A percentile compares a stretch with the other conserved stretches of the same genome.
phyloP scores from a whole-genome alignment of 1,139 yeast genomes.

The Hyphopichia burtonii region DNA sequence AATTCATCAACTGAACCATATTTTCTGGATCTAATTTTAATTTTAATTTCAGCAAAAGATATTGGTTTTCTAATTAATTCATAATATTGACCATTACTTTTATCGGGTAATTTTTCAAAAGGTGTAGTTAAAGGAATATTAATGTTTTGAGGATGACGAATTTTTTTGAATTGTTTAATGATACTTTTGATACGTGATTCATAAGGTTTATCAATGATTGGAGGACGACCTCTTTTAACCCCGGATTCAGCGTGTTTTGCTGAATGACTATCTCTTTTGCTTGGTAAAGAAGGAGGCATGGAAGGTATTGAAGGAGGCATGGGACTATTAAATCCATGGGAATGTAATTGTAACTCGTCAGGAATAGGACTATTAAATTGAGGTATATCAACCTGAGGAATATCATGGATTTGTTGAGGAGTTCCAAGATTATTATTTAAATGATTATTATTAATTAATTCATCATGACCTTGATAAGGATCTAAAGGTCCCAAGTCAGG shows the following conservation, averaged over 20 bases:
- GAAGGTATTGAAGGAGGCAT: slow-evolving; percentile 4
- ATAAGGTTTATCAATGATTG: slow-evolving; percentile 90
- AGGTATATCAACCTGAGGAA: not conserved
- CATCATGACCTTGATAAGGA: slow-evolving; percentile 29
- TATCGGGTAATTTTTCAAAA: slow-evolving; percentile 85
- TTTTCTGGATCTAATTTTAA: slow-evolving; percentile 82
- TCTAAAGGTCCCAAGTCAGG: slow-evolving; percentile 75
- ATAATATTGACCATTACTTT: slow-evolving; percentile 67
- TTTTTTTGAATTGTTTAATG: slow-evolving; percentile 75
- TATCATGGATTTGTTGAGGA: not conserved
- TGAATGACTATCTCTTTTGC: slow-evolving; percentile 2
- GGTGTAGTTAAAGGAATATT: slow-evolving; percentile 50
- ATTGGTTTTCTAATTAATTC: slow-evolving; percentile 66
- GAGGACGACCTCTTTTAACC: slow-evolving; percentile 89
- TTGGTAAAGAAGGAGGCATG: not conserved
- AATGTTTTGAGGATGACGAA: slow-evolving; percentile 52
- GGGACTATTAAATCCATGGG: slow-evolving; percentile 5
- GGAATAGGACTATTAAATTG: not conserved
- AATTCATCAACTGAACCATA: slow-evolving; percentile 75
- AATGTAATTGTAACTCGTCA: slow-evolving; percentile 3
- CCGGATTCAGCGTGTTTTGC: slow-evolving; percentile 46
- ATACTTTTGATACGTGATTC: slow-evolving; percentile 89
- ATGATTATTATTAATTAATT: not conserved
- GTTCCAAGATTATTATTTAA: slow-evolving; percentile 3
- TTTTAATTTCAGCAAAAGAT: slow-evolving; percentile 76